A percentile compares a stretch with the other conserved stretches of the same genome.
These are phyloP conservation scores for Ogataea sp. DNA, from an alignment of 805 yeast species.

Conservation along the genomic window DNA sequence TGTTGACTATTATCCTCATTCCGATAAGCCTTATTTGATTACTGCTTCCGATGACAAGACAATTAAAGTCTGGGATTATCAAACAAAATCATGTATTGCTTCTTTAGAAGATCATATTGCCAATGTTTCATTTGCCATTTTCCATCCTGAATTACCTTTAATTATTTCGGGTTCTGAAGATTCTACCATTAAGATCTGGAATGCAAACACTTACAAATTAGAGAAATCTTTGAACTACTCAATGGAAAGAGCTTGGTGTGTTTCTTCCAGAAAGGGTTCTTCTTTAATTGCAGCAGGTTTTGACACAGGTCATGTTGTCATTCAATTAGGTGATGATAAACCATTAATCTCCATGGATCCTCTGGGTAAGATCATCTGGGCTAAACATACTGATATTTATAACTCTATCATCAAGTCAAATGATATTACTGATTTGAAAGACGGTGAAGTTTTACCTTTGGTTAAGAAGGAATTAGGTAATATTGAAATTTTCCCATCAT, in stretches of 20 bases:
- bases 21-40: constrained; percentile 93
- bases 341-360: constrained; percentile 92
- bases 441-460: constrained; percentile 73
- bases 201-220: constrained; percentile 84
- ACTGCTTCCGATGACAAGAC: constrained; percentile 90
- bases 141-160: constrained; percentile 95
- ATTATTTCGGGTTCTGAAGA: constrained; percentile 97
- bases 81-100: constrained; percentile 92
- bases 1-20: constrained; percentile 94
- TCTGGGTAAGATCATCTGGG: constrained; percentile 85
- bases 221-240: constrained; percentile 89
- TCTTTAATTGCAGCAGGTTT: constrained; percentile 87
- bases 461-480: constrained; percentile 89
- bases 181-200: constrained; percentile 92
- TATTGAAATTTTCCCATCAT: constrained; percentile 86
- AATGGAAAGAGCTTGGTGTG: constrained; percentile 96
- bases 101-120: constrained; percentile 89
- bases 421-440: constrained; percentile 58
- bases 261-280: constrained; percentile 62
- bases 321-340: constrained; percentile 88
- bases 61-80: constrained; percentile 92
- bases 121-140: constrained; percentile 93
- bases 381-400: constrained; percentile 84
- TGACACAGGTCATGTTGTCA: constrained; percentile 87
- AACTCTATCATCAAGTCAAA: constrained; percentile 66